Percentiles rank a stretch among this genome's conserved stretches.
Conservation (phyloP, 331 rosid genomes). For the Acacia concinna region DNA sequence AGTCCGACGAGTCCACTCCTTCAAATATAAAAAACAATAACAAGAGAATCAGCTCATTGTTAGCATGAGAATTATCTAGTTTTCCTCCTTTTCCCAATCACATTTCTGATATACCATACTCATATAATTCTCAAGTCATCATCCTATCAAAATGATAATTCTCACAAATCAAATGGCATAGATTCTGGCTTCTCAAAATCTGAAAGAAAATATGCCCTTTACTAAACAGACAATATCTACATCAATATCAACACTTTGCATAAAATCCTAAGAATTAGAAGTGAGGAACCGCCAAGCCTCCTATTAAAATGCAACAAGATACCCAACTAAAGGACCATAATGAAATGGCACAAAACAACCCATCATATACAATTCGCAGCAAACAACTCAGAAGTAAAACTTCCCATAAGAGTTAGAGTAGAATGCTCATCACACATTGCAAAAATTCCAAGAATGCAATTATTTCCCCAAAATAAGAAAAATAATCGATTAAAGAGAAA, state of each 20-base stretch:
- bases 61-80: neutral
- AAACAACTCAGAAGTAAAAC: neutral
- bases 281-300: neutral
- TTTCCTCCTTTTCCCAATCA: neutral
- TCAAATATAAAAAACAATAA: no score
- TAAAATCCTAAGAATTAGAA: neutral
- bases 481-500: neutral
- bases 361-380: neutral
- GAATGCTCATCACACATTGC: neutral
- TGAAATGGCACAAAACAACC: neutral
- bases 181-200: neutral
- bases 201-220: neutral
- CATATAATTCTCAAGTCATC: neutral
- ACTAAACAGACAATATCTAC: neutral
- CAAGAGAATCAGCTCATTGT: neutral
- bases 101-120: neutral
- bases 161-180: neutral
- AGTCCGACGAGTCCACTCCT: no score
- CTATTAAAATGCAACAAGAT: neutral
- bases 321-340: neutral
- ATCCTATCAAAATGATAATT: neutral
- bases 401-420: neutral
- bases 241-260: neutral
- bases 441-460: neutral
- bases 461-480: neutral